Evolutionary conservation across 257 asterid species (phyloP).

Genomic region (Salvia rosmarinus): DNA sequence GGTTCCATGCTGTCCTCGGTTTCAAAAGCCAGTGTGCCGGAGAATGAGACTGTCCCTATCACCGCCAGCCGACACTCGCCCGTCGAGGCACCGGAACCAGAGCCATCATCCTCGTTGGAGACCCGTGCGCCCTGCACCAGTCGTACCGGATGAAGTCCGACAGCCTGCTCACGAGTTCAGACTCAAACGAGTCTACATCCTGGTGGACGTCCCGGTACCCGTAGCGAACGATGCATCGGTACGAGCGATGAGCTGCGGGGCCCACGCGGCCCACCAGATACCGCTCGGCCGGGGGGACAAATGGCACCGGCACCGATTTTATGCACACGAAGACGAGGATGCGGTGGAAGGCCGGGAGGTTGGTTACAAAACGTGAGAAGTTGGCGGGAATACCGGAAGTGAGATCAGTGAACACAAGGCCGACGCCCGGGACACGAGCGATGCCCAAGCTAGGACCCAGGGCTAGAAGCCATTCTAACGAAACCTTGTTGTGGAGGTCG

Average conservation of each 20-base stretch:
- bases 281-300: constrained; percentile 78
- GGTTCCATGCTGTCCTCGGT: constrained; percentile 60
- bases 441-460: constrained; percentile 98
- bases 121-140: constrained; percentile 53
- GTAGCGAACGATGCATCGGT: constrained; percentile 85
- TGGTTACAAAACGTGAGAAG: constrained; percentile 89
- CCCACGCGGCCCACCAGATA: constrained; percentile 95
- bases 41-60: constrained; percentile 62
- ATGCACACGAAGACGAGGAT: constrained; percentile 83
- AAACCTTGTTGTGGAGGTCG: constrained; percentile 94
- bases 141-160: constrained; percentile 80
- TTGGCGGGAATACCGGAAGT: constrained; percentile 96
- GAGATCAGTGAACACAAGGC: constrained; percentile 86
- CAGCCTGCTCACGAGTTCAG: constrained; percentile 62
- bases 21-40: constrained; percentile 54
- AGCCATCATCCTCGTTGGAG: constrained; percentile 49
- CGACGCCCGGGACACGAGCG: constrained; percentile 92
- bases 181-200: constrained; percentile 85
- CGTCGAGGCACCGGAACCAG: constrained; percentile 53
- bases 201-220: constrained; percentile 96
- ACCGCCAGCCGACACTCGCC: constrained; percentile 67
- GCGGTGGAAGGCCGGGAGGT: constrained; percentile 96
- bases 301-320: constrained; percentile 89
- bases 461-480: constrained; percentile 87
- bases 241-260: constrained; percentile 85